Base-by-base conservation (phyloP, 1,284 basidiomycete species). In the Cutaneotrichosporon arboriforme region DNA sequence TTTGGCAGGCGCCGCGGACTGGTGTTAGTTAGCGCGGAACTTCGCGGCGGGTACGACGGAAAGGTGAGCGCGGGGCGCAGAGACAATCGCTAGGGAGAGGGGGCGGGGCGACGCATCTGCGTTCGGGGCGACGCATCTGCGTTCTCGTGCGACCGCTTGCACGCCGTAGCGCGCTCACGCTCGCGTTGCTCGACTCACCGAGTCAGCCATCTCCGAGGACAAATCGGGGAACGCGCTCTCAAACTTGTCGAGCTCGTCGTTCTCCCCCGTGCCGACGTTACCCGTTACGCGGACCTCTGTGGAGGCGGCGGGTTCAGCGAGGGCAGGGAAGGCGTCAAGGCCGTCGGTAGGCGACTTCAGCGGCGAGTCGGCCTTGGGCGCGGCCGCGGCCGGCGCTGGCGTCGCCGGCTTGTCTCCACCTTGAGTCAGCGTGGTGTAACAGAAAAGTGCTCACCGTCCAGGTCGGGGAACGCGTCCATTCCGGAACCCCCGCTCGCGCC, bases 181-280 rank as follows among this genome's bases (percentile, higher is more conserved):
- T 23, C 40, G 23, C 15, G 13, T 15, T 41, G 20, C 33, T 18
- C 22, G 41, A 53, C 46, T 51, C 38, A 57, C 54, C 23, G 55
- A 44, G 13, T 21, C 35, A 20, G 23, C 17, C 26, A 68, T 52
- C 58, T 75, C 73, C 21, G 68, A 77, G 49, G 85, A 83, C 54
- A 97, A 81, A 63, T 90, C 90, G 0, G 93, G 93, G 76, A 94
- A 97, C 60, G 89, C 84, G 69, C 79, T 86, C 77, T 94, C 86
- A 64, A 97, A 97, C 74, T 88, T 84, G 63, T 89, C 88, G 58
- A 91, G 82, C 62, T 93, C 91, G 59, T 88, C 86, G 53, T 77
- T 73, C 2, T 74, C 66, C 8, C 69, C 69, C 14, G 67, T 65
- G 13, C 73, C 74, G n/a, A 51, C 60, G 26, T 64, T 60, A 23